Base-by-base conservation (phyloP, 192 early-diverging fungal genomes). In the Backusella parvicylindrica region DNA sequence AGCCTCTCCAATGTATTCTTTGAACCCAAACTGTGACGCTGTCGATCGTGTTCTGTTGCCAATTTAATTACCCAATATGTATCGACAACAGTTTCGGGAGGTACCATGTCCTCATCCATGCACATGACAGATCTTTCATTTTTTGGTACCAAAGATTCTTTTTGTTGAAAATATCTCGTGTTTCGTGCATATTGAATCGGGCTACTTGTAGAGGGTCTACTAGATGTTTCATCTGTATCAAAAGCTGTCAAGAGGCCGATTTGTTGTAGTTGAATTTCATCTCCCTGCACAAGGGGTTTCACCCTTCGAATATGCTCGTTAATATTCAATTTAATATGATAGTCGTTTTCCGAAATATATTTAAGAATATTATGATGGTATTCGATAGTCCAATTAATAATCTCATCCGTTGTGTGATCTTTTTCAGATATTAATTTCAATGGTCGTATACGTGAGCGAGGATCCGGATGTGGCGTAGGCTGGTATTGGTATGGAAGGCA, bases 381-480 rank as follows among this genome's bases (percentile, higher is more conserved):
- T 38, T 79, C 78, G 3, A 79, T 37, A 1, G 69, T 63, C 78
- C 78, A 79, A 12, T 68, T 36, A 1, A 21, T 68, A 3, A 37
- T 12, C 26, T 60, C 23, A 60, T 60, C 23, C 12, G 26, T 13
- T 13, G 53, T 13, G 12, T 60, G 26, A 4, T 6, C n/a, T n/a
- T 28, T 60, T 26, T 7, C 26, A 84, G 85, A 13, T 76, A 72
- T 65, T 83, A 85, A 13, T 79, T 77, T n/a, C 50, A 77, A 56
- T 79, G 79, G 66, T 81, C 84, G 18, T 83, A 80, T 26, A 66
- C 68, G 7, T 53, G 76, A 18, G 56, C 70, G 23, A 13, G 53
- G 53, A 60, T 60, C 53, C 70, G 60, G 64, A 60, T 26, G 23
- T 60, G 23, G 12, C 1, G 9, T 28, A 9, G 23, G 23, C 72